Evolutionary conservation across 2,329 filamentous ascomycete species (phyloP).

Genomic region (Ophiocordyceps camponoti-leonardi): DNA sequence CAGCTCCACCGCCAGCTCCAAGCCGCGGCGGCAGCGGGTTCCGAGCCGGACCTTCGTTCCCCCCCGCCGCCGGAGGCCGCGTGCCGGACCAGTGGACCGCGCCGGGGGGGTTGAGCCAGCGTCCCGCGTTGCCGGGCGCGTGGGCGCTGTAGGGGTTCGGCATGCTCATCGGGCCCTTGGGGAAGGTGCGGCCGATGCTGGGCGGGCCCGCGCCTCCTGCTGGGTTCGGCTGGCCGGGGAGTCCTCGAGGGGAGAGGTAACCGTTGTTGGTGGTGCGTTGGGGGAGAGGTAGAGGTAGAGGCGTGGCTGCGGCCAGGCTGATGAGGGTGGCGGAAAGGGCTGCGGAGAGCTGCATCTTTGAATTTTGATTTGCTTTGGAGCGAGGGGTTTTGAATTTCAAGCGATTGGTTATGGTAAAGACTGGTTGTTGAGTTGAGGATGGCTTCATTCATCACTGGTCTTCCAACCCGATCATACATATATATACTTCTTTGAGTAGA

Average conservation of each 20-base stretch:
- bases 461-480: no score
- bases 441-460: no score
- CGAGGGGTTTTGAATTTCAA: no score
- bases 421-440: no score
- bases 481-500: no score
- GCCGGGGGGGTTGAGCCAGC: not conserved
- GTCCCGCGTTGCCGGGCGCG: not conserved
- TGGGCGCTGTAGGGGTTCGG: not conserved
- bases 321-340: not conserved
- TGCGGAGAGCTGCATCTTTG: not conserved
- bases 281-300: no score
- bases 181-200: not conserved
- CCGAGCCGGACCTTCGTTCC: no score
- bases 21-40: no score
- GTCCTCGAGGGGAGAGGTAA: not conserved
- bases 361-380: no score
- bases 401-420: no score
- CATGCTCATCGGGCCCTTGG: not conserved
- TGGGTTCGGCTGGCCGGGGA: not conserved
- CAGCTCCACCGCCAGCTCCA: no score
- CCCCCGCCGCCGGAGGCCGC: slow-evolving; percentile 8
- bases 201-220: not conserved
- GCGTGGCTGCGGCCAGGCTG: not conserved
- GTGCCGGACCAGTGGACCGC: not conserved
- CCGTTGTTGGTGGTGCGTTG: not conserved